These are phyloP conservation scores for Apiospora koreana DNA, from an alignment of 2,329 filamentous ascomycete species.

Conservation along the genomic window DNA sequence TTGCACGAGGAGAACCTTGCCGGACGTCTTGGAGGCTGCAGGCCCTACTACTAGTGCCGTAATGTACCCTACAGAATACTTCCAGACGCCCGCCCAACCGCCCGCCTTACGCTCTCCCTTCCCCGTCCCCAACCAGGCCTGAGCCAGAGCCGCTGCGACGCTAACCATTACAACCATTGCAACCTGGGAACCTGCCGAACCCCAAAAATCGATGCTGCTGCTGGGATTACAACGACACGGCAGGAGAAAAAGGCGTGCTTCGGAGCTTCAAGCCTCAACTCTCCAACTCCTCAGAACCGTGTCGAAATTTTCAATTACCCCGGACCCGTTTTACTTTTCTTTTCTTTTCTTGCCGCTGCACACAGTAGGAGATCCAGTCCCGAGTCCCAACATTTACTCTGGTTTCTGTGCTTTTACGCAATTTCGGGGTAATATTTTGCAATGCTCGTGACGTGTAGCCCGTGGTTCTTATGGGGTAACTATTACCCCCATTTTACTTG, in stretches of 20 bases:
- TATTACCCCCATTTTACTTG: conserved; percentile 15
- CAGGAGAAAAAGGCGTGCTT: too few relatives aligned
- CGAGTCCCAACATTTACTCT: not conserved
- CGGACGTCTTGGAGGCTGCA: not conserved
- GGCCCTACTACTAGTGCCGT: not conserved
- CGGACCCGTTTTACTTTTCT: not conserved
- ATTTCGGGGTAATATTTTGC: conserved; percentile 16
- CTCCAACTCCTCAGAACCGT: not conserved
- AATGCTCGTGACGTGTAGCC: conserved; percentile 18
- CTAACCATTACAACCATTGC: not conserved
- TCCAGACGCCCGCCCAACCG: too few relatives aligned
- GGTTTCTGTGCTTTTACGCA: conserved; percentile 12
- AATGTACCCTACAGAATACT: not conserved
- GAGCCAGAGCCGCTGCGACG: not conserved
- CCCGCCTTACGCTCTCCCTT: not conserved
- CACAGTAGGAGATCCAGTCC: too few relatives aligned
- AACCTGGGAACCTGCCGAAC: conserved; percentile 1
- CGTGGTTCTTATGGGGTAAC: conserved; percentile 13
- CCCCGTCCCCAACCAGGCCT: not conserved
- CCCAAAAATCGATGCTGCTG: not conserved
- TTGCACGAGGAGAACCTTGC: not conserved
- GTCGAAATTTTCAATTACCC: not conserved
- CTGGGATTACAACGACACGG: not conserved
- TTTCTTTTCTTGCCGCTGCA: not conserved
- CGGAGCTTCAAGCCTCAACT: not conserved